These are phyloP conservation scores for Fusarium euwallaceae DNA, from an alignment of 2,329 filamentous ascomycete species.

Conservation along the genomic window DNA sequence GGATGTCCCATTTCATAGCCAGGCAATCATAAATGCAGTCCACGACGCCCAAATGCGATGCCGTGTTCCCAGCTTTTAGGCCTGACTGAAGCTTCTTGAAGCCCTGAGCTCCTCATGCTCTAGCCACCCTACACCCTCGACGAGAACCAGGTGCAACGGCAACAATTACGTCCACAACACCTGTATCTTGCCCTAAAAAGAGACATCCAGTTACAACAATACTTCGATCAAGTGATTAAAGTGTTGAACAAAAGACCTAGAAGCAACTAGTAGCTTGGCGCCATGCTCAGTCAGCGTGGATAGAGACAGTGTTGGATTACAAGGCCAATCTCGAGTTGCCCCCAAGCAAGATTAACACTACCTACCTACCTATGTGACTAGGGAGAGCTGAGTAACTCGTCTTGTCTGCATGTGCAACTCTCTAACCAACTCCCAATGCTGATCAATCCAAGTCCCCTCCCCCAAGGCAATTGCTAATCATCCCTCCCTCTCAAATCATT, in stretches of 20 bases:
- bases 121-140: not conserved
- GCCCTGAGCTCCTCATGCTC: not conserved
- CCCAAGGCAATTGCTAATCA: slow-evolving; percentile 4
- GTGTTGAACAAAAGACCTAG: not conserved
- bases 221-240: not conserved
- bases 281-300: not conserved
- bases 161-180: too few relatives aligned
- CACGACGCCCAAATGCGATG: not conserved
- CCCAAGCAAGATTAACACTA: not conserved
- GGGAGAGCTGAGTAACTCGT: not conserved
- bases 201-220: not conserved
- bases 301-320: not conserved
- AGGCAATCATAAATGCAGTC: too few relatives aligned
- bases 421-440: not conserved
- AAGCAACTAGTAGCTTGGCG: not conserved
- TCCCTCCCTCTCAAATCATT: not conserved
- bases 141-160: not conserved
- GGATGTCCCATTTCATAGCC: not conserved
- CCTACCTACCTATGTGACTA: too few relatives aligned
- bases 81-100: not conserved
- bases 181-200: not conserved
- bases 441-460: slow-evolving; percentile 1
- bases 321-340: not conserved
- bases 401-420: not conserved
- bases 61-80: not conserved